Evolutionary conservation across 805 yeast species (phyloP), one percentile per base, ranked within the genome.

Genomic region (Saccharomycopsis fodiens): DNA sequence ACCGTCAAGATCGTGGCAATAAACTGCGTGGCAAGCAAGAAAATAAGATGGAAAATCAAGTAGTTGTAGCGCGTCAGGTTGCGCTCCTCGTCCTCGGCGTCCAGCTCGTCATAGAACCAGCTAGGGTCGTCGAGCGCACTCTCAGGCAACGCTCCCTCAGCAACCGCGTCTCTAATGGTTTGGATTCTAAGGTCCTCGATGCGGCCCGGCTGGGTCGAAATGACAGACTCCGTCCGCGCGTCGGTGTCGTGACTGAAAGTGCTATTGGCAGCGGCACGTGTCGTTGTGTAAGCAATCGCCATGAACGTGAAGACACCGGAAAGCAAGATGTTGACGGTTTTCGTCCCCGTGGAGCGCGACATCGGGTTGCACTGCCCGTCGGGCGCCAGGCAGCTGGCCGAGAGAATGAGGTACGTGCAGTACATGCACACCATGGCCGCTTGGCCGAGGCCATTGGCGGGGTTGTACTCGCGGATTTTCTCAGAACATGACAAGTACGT

Each of bases 321-420:
- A 44, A 93, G 59, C 1, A 93, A 76, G 45, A 89, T 80, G 50
- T 95, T 83, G 17, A 87, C 78, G 2, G 95, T 87, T 56, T 97
- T 76, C 1, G 98, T 88, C 3, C 96, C 95, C 44, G 77, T 72
- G 4, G 95, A 85, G 54, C 97, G 75, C 15, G 91, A 79, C 51
- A 93, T 69, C 10, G 99, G 98, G 60, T 93, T 93, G 63, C 99
- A 93, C 59, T 73, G 79, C 66, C 91, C 97, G 64, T 93, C 98
- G 0, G 98, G 99, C 63, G 91, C 97, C 10, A 95, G 81, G 1
- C 96, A 82, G 55, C 93, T 94, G 0, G 97, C 98, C 49, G 93
- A 80, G 69, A 93, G 76, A 2, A 88, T 79, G 55, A 93, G 68
- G 59, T 93, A 93, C 0, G 97, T 84, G 63, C 97, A 87, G 64